Conservation (phyloP, 768 basidiomycete genomes). For the Phanerochaete carnosa region DNA sequence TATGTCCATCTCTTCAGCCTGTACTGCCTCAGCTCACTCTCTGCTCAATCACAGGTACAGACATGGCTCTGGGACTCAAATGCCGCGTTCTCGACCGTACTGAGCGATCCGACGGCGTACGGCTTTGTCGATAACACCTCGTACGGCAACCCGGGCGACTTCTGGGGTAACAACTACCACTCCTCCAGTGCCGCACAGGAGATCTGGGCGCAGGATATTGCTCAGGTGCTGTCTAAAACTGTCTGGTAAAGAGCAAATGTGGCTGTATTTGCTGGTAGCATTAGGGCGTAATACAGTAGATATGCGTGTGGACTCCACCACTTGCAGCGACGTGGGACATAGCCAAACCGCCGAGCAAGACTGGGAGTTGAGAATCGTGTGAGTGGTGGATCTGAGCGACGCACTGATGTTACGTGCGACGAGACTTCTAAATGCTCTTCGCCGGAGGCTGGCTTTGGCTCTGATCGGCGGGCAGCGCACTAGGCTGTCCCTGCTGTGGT, state of each 20-base stretch:
- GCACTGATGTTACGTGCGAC: background rate
- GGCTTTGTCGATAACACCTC: constrained; percentile 54
- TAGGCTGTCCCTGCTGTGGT: background rate
- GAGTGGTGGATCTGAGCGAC: background rate
- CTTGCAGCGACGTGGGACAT: background rate
- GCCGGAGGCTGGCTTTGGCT: background rate
- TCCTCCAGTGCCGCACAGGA: constrained; percentile 37
- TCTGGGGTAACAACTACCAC: constrained; percentile 60
- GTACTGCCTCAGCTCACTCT: background rate
- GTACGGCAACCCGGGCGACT: constrained; percentile 41
- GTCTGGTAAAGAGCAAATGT: constrained; percentile 18
- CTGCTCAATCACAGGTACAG: background rate
- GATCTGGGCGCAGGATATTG: constrained; percentile 23
- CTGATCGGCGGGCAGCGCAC: background rate
- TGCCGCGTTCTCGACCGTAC: constrained; percentile 44
- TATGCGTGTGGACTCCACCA: background rate
- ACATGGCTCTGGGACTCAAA: constrained; percentile 45
- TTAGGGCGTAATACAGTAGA: background rate
- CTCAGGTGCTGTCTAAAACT: constrained; percentile 17
- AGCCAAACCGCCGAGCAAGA: background rate
- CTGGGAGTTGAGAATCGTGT: background rate
- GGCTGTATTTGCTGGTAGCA: background rate
- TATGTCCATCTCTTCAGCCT: constrained; percentile 24
- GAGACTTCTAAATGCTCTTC: background rate
- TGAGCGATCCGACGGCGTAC: constrained; percentile 45